Base-by-base conservation (phyloP, 2,329 filamentous ascomycete species). In the Alternaria arbusti region DNA sequence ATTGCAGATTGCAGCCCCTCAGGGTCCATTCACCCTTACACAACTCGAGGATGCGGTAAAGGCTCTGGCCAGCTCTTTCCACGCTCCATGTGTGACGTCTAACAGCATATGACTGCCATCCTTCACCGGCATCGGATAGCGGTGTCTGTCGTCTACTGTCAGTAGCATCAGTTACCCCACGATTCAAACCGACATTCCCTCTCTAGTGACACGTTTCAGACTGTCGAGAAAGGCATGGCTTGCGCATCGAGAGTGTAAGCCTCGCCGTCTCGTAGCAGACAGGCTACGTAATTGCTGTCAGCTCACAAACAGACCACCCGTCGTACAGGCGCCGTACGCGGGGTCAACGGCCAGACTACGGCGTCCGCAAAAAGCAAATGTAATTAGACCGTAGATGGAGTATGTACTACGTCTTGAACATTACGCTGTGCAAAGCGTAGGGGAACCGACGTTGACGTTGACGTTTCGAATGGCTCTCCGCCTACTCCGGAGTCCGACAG, bases 391-490 rank as follows among this genome's bases (percentile, higher is more conserved):
- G n/a, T 54, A 45, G 23, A 20, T 28, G 30, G 6, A 22, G 52
- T 4, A 45, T 51, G 25, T 45, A 54, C 45, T 22, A 45, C 40
- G 47, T 25, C 51, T 45, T 43, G 57, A 45, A 46, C 32, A 36
- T 13, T 28, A 51, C 54, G 54, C 61, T 46, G 51, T 67, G 60
- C 54, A 46, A 52, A 68, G 28, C 20, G 57, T 64, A 66, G 67
- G 72, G 67, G 66, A 71, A 66, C 71, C 69, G 70, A 64, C 30
- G 63, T 46, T 57, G 45, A 58, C 43, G 50, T 49, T 30, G 49
- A 46, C 51, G 59, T 56, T 55, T 32, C 54, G 25, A 23, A 58
- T 74, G 71, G 70, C 69, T 75, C 73, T 74, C 73, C 73, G 62
- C 72, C 57, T 40, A 66, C 66, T 65, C 68, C 63, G 63, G 63